These are phyloP conservation scores for Penicilliopsis zonata DNA, from an alignment of 495 filamentous ascomycete genomes.

Conservation along the genomic window DNA sequence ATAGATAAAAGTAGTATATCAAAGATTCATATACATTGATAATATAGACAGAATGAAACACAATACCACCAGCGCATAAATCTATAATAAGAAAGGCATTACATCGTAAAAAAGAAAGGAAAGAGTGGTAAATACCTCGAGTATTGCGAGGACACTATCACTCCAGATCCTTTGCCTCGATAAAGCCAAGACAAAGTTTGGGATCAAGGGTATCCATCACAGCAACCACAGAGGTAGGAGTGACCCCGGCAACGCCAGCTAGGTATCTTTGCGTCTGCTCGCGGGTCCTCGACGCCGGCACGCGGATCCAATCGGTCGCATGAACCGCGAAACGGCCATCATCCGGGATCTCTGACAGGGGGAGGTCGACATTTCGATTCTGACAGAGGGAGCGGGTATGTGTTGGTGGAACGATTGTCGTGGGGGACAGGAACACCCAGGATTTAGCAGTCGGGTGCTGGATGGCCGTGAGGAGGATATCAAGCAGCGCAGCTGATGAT, in stretches of 20 bases:
- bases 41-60: too few species aligned
- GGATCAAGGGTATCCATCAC: conserved; percentile 17
- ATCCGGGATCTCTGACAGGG: conserved; percentile 13
- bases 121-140: conserved; percentile 1
- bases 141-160: conserved; percentile 6
- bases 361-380: conserved; percentile 20
- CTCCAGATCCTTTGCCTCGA: conserved; percentile 24
- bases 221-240: conserved; percentile 23
- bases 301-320: conserved; percentile 18
- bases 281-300: conserved; percentile 21
- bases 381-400: conserved; percentile 23
- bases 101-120: conserved; percentile 1
- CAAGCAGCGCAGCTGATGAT: conserved; percentile 17
- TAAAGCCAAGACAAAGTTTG: conserved; percentile 17
- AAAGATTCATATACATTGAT: too few species aligned
- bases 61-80: too few species aligned
- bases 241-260: too few species aligned
- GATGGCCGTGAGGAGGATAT: conserved; percentile 32
- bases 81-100: too few species aligned
- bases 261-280: conserved; percentile 19
- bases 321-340: conserved; percentile 12
- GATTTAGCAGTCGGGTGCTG: conserved; percentile 33
- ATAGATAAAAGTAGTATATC: too few species aligned
- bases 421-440: conserved; percentile 26
- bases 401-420: conserved; percentile 24